Conservation (phyloP, 495 filamentous ascomycete genomes). For the Talaromyces proteolyticus region DNA sequence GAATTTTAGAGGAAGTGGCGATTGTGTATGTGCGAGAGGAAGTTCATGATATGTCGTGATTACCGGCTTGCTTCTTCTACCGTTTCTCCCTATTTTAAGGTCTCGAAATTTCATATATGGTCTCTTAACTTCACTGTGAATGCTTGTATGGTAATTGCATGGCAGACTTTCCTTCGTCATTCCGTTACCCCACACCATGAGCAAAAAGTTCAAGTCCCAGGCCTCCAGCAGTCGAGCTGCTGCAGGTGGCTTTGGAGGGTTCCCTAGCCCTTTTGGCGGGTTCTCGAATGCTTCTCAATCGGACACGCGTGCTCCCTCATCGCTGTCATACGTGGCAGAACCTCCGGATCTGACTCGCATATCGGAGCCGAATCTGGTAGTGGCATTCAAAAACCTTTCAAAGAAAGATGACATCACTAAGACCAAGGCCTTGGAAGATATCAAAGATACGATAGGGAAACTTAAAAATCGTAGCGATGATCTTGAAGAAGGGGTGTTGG, state of each 20-base stretch:
- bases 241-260: conserved; percentile 39
- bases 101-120: no score
- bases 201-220: conserved; percentile 65
- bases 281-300: conserved; percentile 39
- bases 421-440: conserved; percentile 84
- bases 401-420: conserved; percentile 94
- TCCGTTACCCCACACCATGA: conserved; percentile 47
- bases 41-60: no score
- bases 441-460: conserved; percentile 57
- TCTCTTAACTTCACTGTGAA: neutral
- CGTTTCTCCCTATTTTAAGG: no score
- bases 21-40: no score
- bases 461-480: conserved; percentile 41
- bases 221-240: conserved; percentile 67
- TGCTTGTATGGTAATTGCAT: neutral
- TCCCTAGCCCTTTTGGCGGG: conserved; percentile 37
- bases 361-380: conserved; percentile 71
- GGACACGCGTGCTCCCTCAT: conserved; percentile 45
- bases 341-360: conserved; percentile 76
- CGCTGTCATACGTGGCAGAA: conserved; percentile 77
- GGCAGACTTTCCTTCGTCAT: conserved; percentile 4
- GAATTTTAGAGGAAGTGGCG: neutral
- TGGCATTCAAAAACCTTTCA: conserved; percentile 83
- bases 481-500: conserved; percentile 69
- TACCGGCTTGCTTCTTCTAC: no score